phyloP scores from a whole-genome alignment of 2,329 filamentous ascomycete genomes.

The Colletotrichum abscissum region DNA sequence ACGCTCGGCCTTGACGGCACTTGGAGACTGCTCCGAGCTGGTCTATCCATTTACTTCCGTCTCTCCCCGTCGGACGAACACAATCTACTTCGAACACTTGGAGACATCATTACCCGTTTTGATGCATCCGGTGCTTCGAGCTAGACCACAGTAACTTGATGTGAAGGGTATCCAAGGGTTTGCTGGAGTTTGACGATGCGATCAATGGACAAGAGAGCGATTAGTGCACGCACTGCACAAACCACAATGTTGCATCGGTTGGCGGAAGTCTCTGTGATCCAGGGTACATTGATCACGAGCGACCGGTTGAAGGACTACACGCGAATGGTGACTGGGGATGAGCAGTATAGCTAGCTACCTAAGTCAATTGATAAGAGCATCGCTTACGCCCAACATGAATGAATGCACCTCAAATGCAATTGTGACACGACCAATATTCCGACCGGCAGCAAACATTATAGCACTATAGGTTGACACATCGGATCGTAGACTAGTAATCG shows the following conservation, averaged over 20 bases:
- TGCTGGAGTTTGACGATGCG: not conserved
- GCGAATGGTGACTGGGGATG: not conserved
- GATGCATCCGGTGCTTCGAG: not conserved
- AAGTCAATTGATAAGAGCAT: not conserved
- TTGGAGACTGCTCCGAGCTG: not conserved
- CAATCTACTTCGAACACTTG: not conserved
- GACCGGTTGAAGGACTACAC: not conserved
- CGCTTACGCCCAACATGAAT: not conserved
- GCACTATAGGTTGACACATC: not conserved
- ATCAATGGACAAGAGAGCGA: not conserved
- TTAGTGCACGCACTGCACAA: not conserved
- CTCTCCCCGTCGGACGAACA: not conserved
- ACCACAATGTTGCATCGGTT: not conserved
- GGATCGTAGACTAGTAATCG: too few relatives aligned
- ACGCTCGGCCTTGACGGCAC: not conserved
- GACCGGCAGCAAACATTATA: not conserved
- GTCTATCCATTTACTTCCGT: not conserved
- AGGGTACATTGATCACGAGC: not conserved
- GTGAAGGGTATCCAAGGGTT: not conserved
- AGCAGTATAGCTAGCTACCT: conserved; percentile 27
- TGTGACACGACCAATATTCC: not conserved
- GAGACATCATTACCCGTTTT: not conserved
- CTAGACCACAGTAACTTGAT: not conserved
- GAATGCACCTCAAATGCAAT: not conserved
- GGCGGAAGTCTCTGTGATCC: not conserved